These are phyloP conservation scores for Phytophthora pini DNA, from an alignment of 352 stramenopile species.

Conservation along the genomic window DNA sequence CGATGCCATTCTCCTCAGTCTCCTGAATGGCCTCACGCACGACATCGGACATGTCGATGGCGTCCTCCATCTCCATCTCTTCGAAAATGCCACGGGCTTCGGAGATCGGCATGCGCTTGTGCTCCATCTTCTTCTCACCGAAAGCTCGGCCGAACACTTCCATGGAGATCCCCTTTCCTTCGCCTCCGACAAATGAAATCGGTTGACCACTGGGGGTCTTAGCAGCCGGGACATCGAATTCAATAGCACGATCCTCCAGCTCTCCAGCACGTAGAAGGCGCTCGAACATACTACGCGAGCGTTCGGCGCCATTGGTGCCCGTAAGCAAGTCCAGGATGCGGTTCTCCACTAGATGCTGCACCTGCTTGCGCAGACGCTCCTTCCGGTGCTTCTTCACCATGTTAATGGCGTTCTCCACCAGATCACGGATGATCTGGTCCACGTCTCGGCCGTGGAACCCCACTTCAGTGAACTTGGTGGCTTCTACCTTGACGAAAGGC, in stretches of 20 bases:
- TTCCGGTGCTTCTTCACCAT: conserved; percentile 96
- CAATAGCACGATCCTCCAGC: conserved; percentile 84
- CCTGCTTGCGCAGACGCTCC: conserved; percentile 93
- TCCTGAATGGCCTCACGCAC: conserved; percentile 86
- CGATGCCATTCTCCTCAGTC: conserved; percentile 99
- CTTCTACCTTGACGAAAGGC: conserved; percentile 98
- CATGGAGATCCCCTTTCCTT: conserved; percentile 74
- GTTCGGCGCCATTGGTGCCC: conserved; percentile 83
- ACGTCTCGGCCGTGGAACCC: conserved; percentile 99
- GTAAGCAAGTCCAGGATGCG: conserved; percentile 96
- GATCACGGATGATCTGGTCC: conserved; percentile 99
- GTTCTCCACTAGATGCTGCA: conserved; percentile 94
- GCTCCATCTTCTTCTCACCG: conserved; percentile 88
- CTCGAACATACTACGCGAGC: conserved; percentile 92
- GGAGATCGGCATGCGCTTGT: conserved; percentile 94
- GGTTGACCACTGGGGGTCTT: conserved; percentile 57
- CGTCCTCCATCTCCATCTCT: conserved; percentile 96
- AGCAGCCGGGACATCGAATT: conserved; percentile 70
- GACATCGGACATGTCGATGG: conserved; percentile 91
- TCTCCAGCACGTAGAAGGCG: conserved; percentile 89
- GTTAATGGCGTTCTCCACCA: conserved; percentile 98
- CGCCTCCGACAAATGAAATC: conserved; percentile 75
- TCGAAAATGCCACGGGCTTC: conserved; percentile 95
- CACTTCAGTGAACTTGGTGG: conserved; percentile 99
- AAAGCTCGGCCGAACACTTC: conserved; percentile 81